Base-by-base conservation (phyloP, 768 basidiomycete species). In the Porphyrellus cyaneotinctus region DNA sequence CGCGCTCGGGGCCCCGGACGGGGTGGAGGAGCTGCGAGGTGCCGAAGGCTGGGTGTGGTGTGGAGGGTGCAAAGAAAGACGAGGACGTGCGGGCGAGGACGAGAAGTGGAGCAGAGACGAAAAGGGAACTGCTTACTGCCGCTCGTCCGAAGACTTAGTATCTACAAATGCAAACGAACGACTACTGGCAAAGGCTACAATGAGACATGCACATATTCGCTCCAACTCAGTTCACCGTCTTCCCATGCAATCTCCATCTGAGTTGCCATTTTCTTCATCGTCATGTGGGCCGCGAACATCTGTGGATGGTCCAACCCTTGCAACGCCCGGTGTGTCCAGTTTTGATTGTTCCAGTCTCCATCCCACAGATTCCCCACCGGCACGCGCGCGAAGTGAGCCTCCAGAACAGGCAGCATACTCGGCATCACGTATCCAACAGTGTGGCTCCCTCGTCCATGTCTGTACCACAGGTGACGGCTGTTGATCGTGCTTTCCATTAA, bases 361-460 rank as follows among this genome's bases (percentile, higher is more conserved):
- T 6, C 24, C 2, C 26, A 28, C 26, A 2, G 3, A n/a, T n/a
- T 30, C 0, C 39, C 24, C 22, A 49, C 26, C n/a, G 22, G 32
- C 0, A 43, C 36, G 35, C 37, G 32, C 13, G 45, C 43, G 2
- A 59, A 37, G 26, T 39, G 57, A 8, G 57, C 48, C 36, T 54
- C 52, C 5, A 59, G 52, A 26, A 17, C 2, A 0, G 58, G 47
- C 13, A 58, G 9, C 57, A 47, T 47, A 3, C 1, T 5, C 2
- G 52, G 58, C 7, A n/a, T 24, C 24, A 58, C 31, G 33, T 37
- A 59, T 32, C 57, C 57, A 22, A 58, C 24, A 14, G 37, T 47
- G 33, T 59, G 52, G 26, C 22, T 59, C 13, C 57, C 58, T 33
- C 47, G 39, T 20, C 59, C 57, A 8, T 35, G 30, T 0, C 49